Evolutionary conservation across 768 basidiomycete genomes (phyloP).

Genomic region (Tubosaeta sp.): DNA sequence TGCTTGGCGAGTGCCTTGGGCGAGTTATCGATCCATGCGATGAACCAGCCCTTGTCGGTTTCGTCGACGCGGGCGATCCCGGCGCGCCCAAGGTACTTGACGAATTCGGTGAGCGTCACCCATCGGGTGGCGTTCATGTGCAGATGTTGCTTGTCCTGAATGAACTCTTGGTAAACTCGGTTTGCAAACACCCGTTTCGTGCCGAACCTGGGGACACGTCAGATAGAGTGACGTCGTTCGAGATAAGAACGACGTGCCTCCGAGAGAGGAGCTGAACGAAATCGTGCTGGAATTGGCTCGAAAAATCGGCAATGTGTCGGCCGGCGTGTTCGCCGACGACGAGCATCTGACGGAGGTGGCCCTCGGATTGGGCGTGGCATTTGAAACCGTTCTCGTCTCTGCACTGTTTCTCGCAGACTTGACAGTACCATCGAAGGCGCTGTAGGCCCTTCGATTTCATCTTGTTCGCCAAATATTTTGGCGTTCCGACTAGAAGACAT

Average conservation of each 20-base stretch:
- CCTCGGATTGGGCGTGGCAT: slow-evolving; percentile 84
- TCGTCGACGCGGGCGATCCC: slow-evolving; percentile 94
- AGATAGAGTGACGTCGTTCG: neutral
- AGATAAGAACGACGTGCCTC: slow-evolving; percentile 44
- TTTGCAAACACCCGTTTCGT: slow-evolving; percentile 96
- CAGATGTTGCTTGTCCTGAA: slow-evolving; percentile 86
- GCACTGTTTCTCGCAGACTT: slow-evolving; percentile 99
- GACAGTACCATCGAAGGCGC: slow-evolving; percentile 96
- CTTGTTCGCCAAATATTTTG: slow-evolving; percentile 88
- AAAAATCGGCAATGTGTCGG: slow-evolving; percentile 88
- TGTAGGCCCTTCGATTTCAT: slow-evolving; percentile 98
- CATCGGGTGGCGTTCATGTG: slow-evolving; percentile 99
- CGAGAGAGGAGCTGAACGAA: slow-evolving; percentile 89
- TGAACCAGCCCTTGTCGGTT: slow-evolving; percentile 97
- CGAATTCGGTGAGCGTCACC: slow-evolving; percentile 97
- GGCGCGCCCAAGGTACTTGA: slow-evolving; percentile 79
- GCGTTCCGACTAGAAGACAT: slow-evolving; percentile 63
- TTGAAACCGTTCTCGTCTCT: slow-evolving; percentile 99
- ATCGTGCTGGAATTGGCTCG: slow-evolving; percentile 81
- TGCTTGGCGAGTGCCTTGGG: slow-evolving; percentile 89
- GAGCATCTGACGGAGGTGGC: slow-evolving; percentile 95
- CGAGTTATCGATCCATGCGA: slow-evolving; percentile 95
- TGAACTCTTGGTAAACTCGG: slow-evolving; percentile 96
- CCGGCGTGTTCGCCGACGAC: slow-evolving; percentile 94
- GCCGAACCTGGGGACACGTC: slow-evolving; percentile 54